These are phyloP conservation scores for Didymellaceae sp. DNA, from an alignment of 2,329 filamentous ascomycete species.

Conservation along the genomic window DNA sequence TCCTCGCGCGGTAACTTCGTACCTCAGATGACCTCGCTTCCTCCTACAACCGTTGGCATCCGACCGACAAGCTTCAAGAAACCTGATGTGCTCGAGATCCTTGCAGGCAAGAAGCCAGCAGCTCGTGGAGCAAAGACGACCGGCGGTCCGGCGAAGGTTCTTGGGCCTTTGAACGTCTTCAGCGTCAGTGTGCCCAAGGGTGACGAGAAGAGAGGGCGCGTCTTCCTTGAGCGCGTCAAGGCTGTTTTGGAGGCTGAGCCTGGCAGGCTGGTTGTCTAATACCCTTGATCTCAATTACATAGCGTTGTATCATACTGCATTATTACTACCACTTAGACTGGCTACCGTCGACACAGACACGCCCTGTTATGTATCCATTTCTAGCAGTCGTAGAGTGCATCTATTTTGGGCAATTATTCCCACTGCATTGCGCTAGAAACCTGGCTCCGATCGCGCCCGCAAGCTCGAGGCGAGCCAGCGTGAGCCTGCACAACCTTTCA, in stretches of 20 bases:
- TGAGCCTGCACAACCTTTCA: background rate
- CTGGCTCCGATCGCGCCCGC: constrained; percentile 12
- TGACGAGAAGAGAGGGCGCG: constrained; percentile 80
- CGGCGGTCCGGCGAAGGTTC: constrained; percentile 40
- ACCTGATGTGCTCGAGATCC: constrained; percentile 82
- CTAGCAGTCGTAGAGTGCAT: constrained; percentile 1
- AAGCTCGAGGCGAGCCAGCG: constrained; percentile 10
- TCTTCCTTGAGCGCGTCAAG: constrained; percentile 89
- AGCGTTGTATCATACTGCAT: constrained; percentile 39
- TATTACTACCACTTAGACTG: constrained; percentile 15
- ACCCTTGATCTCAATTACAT: constrained; percentile 16
- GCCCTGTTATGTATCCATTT: constrained; percentile 12
- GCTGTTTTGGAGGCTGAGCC: constrained; percentile 64
- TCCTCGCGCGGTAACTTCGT: constrained; percentile 68
- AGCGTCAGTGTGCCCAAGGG: constrained; percentile 78
- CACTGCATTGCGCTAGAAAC: constrained; percentile 2
- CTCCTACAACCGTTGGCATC: constrained; percentile 39
- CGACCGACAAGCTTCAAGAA: constrained; percentile 55
- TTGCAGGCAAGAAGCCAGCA: constrained; percentile 53
- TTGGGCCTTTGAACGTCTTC: constrained; percentile 74
- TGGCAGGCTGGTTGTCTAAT: constrained; percentile 47
- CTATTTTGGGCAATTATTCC: constrained; percentile 8
- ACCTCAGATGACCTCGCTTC: constrained; percentile 69
- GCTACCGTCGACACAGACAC: constrained; percentile 2
- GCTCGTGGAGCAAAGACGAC: constrained; percentile 39